A percentile compares a stretch with the other conserved stretches of the same genome.
These are phyloP conservation scores for Nicotiana benthamiana DNA, from an alignment of 257 asterid genomes.

Conservation along the genomic window DNA sequence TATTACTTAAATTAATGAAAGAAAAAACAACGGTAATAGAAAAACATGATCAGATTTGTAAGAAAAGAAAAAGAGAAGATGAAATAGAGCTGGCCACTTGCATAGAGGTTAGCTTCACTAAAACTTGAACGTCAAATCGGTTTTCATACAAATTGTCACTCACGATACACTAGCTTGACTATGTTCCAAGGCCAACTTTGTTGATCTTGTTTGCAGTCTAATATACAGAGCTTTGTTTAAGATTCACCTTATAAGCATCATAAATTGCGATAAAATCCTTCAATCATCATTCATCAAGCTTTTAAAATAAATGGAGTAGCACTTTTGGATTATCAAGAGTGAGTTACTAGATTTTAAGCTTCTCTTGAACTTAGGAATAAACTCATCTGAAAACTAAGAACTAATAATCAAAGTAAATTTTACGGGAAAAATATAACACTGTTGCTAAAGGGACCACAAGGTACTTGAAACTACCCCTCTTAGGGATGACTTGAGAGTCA, in stretches of 20 bases:
- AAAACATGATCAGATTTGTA: neutral
- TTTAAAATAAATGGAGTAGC: too few species aligned
- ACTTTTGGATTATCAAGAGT: neutral
- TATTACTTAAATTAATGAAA: neutral
- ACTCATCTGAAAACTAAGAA: neutral
- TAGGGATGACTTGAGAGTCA: too few species aligned
- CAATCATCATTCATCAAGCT: too few species aligned
- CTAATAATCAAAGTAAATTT: neutral
- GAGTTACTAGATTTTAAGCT: neutral
- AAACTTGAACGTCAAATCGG: neutral
- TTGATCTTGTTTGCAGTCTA: neutral
- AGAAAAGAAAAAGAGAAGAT: neutral
- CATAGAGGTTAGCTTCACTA: neutral
- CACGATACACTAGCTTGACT: neutral
- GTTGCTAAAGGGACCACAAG: too few species aligned
- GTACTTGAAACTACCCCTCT: too few species aligned
- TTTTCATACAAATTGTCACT: neutral
- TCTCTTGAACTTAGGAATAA: neutral
- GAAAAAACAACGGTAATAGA: neutral
- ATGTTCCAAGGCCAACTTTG: neutral
- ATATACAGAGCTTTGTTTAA: neutral
- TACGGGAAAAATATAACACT: neutral
- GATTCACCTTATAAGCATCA: too few species aligned
- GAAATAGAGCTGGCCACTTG: neutral
- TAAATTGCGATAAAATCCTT: too few species aligned